Evolutionary conservation across 306 rosid genomes (phyloP).

Genomic region (Rosa persica): DNA sequence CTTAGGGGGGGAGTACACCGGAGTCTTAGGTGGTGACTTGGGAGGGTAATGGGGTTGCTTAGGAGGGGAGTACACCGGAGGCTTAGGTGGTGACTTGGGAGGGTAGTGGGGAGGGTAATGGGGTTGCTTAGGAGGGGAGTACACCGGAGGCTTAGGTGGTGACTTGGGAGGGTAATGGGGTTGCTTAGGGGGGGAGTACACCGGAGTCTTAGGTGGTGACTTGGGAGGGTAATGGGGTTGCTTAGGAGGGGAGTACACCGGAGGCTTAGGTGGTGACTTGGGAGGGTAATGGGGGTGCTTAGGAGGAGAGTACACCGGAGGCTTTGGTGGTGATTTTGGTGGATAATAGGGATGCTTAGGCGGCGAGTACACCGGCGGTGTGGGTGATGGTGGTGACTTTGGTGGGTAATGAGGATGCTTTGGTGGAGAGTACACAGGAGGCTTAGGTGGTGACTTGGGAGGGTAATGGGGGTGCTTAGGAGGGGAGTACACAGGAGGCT

Average conservation of each 20-base stretch:
- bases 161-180: background rate
- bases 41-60: constrained; percentile 7
- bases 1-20: constrained; percentile 1
- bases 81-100: constrained; percentile 14
- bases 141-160: constrained; percentile 16
- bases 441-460: constrained; percentile 26
- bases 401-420: constrained; percentile 10
- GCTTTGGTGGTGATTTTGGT: constrained; percentile 18
- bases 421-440: constrained; percentile 1
- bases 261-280: constrained; percentile 16
- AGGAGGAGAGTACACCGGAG: constrained; percentile 27
- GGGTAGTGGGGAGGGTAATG: background rate
- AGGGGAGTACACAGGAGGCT: constrained; percentile 8
- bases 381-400: constrained; percentile 5
- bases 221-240: constrained; percentile 6
- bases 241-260: constrained; percentile 4
- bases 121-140: constrained; percentile 14
- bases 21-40: constrained; percentile 23
- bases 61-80: constrained; percentile 3
- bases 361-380: constrained; percentile 12
- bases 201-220: constrained; percentile 39
- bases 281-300: constrained; percentile 8
- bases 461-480: constrained; percentile 3
- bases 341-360: background rate
- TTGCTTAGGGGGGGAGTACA: constrained; percentile 11